phyloP scores from a whole-genome alignment of 345 rosid species.

The Syzygium jambos region DNA sequence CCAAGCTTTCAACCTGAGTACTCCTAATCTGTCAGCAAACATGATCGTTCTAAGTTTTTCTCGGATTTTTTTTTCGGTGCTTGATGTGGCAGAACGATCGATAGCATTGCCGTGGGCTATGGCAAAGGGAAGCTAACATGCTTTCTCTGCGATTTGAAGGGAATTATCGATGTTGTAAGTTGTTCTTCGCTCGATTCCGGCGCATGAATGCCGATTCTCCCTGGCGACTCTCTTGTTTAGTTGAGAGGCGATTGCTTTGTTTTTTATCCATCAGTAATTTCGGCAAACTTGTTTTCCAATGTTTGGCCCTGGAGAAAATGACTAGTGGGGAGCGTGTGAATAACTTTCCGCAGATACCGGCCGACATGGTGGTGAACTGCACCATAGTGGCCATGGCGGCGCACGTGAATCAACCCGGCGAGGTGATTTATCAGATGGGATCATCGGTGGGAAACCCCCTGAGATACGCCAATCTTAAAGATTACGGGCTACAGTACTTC shows the following conservation, averaged over 20 bases:
- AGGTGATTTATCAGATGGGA: constrained; percentile 61
- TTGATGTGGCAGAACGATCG: constrained; percentile 55
- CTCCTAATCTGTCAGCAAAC: no score
- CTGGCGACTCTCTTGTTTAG: background rate
- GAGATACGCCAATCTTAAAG: constrained; percentile 25
- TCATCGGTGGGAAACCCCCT: constrained; percentile 56
- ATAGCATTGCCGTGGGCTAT: constrained; percentile 59
- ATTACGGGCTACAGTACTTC: constrained; percentile 40
- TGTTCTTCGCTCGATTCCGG: background rate
- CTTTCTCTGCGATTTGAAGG: constrained; percentile 51
- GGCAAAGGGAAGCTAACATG: constrained; percentile 76
- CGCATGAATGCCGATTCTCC: background rate
- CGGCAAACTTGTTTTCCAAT: background rate
- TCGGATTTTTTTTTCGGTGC: background rate
- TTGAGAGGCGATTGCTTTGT: background rate
- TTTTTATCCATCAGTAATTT: background rate
- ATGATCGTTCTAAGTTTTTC: background rate
- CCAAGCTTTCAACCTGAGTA: background rate
- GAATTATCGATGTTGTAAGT: constrained; percentile 62
- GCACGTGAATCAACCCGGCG: constrained; percentile 15
- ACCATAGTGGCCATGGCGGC: constrained; percentile 50
- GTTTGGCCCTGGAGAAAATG: background rate
- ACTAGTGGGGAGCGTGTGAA: background rate
- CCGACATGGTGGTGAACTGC: constrained; percentile 82
- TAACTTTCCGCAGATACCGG: constrained; percentile 44